Evolutionary conservation across 2,329 filamentous ascomycete species (phyloP), one percentile per base, ranked within the genome.

Genomic region (Aspergillus jensenii): DNA sequence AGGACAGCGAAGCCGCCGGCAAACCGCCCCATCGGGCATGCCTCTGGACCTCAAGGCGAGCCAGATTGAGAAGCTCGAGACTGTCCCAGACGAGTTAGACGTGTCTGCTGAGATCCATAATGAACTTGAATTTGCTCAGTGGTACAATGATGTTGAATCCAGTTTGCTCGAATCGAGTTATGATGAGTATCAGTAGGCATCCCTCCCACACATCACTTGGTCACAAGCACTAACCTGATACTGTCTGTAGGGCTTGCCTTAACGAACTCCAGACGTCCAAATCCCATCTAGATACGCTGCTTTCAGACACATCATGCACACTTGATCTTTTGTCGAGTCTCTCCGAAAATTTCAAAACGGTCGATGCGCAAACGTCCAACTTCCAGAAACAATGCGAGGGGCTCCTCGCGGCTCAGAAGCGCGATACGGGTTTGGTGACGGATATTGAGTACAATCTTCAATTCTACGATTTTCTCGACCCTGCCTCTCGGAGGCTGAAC

Each of bases 341-440:
- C 15, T 93, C 93, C 14, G 85, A 88, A 66, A 93, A 93, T 5
- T 99, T 99, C 78, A 87, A 88, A 65, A 82, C 88, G 0, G 93
- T 99, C 49, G 92, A 97, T 67, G 81, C 85, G 9, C 93, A 98
- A 76, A 99, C 95, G 0, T 90, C 89, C n/a, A 88, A 90, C 14
- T 98, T 99, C 78, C 90, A 93, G 71, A 86, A 89, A 47, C 92
- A 96, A 74, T 99, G 95, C 75, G 91, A 97, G 71, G 90, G 91
- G 56, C 82, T 99, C 2, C 79, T 98, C 31, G 81, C 84, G 1
- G 93, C 96, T 67, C 92, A 98, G 76, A 86, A 84, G 66, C 86
- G 90, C 23, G 82, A 97, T 41, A 87, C 90, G 61, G 84, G 83
- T 63, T 82, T 99, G 43, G 91, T 92, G 3, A 86, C 96, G 64